Conservation (phyloP, 129 eudicot species). For the Ambrosia artemisiifolia region DNA sequence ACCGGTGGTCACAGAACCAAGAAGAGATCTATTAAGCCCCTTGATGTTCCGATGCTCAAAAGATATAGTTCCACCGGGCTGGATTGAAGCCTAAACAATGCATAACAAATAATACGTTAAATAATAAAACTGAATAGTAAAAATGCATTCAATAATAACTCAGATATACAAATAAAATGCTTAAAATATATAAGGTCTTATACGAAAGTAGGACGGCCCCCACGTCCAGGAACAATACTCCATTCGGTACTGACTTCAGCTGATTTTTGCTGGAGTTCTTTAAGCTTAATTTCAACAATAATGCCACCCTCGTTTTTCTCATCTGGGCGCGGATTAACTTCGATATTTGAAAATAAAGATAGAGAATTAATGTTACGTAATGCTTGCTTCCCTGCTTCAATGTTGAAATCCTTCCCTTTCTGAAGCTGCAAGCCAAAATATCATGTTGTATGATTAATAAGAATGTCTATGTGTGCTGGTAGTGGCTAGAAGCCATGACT, state of each 20-base stretch:
- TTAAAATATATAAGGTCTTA: background rate
- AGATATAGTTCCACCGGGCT: constrained; percentile 92
- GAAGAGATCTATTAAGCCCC: constrained; percentile 83
- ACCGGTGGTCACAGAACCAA: constrained; percentile 89
- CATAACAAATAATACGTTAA: constrained; percentile 13
- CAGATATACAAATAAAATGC: background rate
- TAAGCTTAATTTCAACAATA: constrained; percentile 84
- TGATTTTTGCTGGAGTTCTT: constrained; percentile 86
- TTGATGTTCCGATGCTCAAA: constrained; percentile 88
- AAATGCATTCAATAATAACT: constrained; percentile 2
- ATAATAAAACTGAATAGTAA: constrained; percentile 2
- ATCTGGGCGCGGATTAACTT: constrained; percentile 92
- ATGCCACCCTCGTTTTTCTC: constrained; percentile 95
- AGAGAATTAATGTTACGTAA: constrained; percentile 78
- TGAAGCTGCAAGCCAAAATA: constrained; percentile 61
- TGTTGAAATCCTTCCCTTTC: constrained; percentile 74
- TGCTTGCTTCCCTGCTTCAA: constrained; percentile 96
- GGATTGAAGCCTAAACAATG: constrained; percentile 83
- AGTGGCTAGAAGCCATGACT: no score
- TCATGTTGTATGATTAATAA: background rate
- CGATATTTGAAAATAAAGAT: constrained; percentile 88
- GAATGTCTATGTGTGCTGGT: constrained; percentile 1
- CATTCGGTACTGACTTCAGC: constrained; percentile 97
- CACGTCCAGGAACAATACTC: constrained; percentile 96
- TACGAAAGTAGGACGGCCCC: constrained; percentile 94